Conservation (phyloP, 192 early-diverging fungal species). For the Coemansia sp. region DNA sequence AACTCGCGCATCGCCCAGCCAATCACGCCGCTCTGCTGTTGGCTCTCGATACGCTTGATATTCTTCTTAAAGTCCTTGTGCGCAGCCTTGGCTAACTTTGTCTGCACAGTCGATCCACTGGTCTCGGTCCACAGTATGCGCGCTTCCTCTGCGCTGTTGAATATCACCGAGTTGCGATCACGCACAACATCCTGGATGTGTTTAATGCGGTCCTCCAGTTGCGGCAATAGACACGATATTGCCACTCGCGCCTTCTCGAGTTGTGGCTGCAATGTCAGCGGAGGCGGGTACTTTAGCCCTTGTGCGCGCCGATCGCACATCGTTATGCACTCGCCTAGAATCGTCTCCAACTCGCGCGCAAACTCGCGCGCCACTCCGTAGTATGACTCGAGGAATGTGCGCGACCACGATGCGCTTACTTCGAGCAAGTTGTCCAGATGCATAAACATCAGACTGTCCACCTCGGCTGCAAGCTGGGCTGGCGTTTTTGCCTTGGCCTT, state of each 20-base stretch:
- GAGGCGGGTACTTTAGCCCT: conserved; percentile 54
- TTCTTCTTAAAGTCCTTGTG: conserved; percentile 71
- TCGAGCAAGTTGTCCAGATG: conserved; percentile 57
- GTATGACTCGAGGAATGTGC: conserved; percentile 57
- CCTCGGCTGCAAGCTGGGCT: conserved; percentile 35
- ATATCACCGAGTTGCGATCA: conserved; percentile 54
- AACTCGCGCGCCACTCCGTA: conserved; percentile 57
- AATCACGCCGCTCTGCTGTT: conserved; percentile 59
- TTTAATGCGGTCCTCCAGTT: conserved; percentile 45
- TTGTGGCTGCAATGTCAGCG: conserved; percentile 50
- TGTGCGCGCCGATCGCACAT: conserved; percentile 57
- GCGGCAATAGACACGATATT: conserved; percentile 40
- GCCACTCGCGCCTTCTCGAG: conserved; percentile 38
- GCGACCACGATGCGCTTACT: conserved; percentile 54
- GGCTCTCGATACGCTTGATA: conserved; percentile 62
- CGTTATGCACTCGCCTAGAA: conserved; percentile 55
- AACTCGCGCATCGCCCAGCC: conserved; percentile 61
- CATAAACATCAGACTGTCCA: conserved; percentile 50
- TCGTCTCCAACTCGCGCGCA: conserved; percentile 56
- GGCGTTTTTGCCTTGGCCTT: conserved; percentile 16
- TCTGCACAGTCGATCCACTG: conserved; percentile 55
- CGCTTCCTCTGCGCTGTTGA: conserved; percentile 33
- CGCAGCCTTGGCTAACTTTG: conserved; percentile 59
- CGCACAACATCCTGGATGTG: conserved; percentile 44
- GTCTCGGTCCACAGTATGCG: conserved; percentile 42